Evolutionary conservation across 2,329 filamentous ascomycete species (phyloP), one percentile per base, ranked within the genome.

Genomic region (Phymatotrichopsis omnivora): DNA sequence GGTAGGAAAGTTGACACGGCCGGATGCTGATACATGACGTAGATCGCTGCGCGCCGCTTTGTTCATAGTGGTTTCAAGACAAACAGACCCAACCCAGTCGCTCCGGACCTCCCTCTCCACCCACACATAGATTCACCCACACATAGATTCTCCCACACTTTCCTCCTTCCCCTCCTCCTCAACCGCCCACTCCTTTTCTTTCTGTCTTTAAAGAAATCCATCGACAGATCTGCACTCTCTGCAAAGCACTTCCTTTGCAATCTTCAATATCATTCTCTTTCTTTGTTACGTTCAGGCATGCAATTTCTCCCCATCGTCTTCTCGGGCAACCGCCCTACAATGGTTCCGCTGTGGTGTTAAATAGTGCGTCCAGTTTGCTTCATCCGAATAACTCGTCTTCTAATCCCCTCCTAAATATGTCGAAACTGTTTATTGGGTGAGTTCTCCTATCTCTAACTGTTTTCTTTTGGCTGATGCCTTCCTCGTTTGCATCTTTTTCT

Each of bases 381-480:
- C 52, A 42, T 37, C 45, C 39, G 33, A 36, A 54, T 44, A 49
- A 53, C 47, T 38, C 42, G 31, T 34, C 45, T 49, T 39, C 39
- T 41, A 51, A 51, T 40, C 50, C 55, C 43, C 46, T 44, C 48
- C 41, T 54, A 65, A 70, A 60, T 54, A 94, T 94, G 87, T 80
- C 86, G 50, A 95, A 95, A 68, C 76, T 95, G 60, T 95, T 95
- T 65, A 85, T 94, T 65, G 86, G 86, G 86, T 93, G 73, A 70
- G 81, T 63, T 49, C 37, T 43, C 40, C 24, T 51, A 42, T 50
- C 25, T 17, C 31, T 45, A 22, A 36, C 39, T 31, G 41, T 27
- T 51, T n/a, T 42, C 32, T 27, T 44, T 25, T 30, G 28, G 17
- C 7, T 25, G 35, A 11, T 14, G 23, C 19, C 28, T 24, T 20